A percentile compares a stretch with the other conserved stretches of the same genome.
Conservation (phyloP, 2,329 filamentous ascomycete species). For the Colletotrichum navitas region DNA sequence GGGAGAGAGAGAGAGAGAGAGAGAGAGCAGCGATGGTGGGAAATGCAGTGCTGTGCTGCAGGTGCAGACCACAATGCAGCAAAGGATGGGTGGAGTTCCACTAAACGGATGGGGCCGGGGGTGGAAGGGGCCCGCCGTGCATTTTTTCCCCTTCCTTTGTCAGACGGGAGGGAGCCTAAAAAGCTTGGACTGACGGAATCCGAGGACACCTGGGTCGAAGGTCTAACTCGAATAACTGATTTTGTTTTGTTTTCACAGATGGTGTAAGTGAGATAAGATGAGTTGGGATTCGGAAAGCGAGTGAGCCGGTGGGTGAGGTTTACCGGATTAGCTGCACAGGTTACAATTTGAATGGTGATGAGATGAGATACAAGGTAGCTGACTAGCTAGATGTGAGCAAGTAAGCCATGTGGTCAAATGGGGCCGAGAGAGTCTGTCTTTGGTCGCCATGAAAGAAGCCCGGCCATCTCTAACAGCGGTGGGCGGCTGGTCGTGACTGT, state of each 20-base stretch:
- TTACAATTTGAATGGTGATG: background rate
- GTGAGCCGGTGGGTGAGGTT: background rate
- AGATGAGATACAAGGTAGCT: background rate
- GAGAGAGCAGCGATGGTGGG: conserved; percentile 20
- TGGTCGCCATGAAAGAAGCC: conserved; percentile 8
- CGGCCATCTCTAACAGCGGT: background rate
- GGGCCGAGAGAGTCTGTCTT: background rate
- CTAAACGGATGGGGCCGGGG: conserved; percentile 38
- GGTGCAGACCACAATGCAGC: conserved; percentile 11
- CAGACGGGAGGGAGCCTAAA: conserved; percentile 33
- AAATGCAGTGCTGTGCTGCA: background rate
- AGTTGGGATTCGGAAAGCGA: conserved; percentile 6
- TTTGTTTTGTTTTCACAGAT: background rate
- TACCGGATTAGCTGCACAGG: background rate
- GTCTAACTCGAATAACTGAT: background rate
- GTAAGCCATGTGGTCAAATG: background rate
- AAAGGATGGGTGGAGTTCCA: conserved; percentile 36
- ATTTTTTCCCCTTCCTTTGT: conserved; percentile 25
- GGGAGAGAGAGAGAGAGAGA: conserved; percentile 29
- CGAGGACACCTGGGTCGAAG: conserved; percentile 17
- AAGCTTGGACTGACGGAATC: conserved; percentile 39
- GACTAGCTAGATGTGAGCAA: too few relatives aligned
- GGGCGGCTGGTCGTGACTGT: background rate
- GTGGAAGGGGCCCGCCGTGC: conserved; percentile 33
- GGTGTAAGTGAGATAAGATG: conserved; percentile 12